Evolutionary conservation across 129 eudicot genomes (phyloP).

Genomic region (Oenanthe sinensis): DNA sequence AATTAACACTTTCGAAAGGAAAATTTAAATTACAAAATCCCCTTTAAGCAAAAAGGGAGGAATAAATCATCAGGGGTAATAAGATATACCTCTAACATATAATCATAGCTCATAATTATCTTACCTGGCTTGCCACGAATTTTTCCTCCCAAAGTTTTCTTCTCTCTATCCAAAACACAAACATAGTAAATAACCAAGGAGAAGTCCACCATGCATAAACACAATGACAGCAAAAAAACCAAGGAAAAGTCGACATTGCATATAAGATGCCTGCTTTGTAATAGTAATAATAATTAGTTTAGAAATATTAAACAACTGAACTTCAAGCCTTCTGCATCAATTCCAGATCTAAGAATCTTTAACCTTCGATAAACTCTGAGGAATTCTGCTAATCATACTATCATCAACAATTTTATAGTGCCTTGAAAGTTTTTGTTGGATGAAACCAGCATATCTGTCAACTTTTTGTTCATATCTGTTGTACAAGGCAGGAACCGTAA

Average conservation of each 20-base stretch:
- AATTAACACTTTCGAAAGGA: no score
- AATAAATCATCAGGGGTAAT: background rate
- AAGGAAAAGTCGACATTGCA: background rate
- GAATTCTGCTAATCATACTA: slow-evolving; percentile 55
- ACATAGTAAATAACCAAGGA: background rate
- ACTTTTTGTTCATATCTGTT: slow-evolving; percentile 59
- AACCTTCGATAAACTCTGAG: slow-evolving; percentile 43
- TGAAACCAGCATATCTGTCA: slow-evolving; percentile 53
- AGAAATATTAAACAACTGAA: background rate
- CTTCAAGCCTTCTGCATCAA: background rate
- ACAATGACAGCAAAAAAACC: background rate
- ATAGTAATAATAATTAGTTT: background rate
- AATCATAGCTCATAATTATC: no score
- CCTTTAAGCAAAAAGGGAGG: background rate
- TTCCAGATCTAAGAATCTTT: slow-evolving; percentile 32
- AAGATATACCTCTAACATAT: no score
- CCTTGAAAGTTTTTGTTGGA: slow-evolving; percentile 59
- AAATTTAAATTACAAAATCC: background rate
- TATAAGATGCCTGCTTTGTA: background rate
- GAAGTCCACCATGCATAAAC: background rate
- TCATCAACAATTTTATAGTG: slow-evolving; percentile 74
- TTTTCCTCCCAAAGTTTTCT: background rate
- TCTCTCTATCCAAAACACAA: background rate
- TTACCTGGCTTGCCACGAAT: background rate
- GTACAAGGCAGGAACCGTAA: slow-evolving; percentile 82